Evolutionary conservation across 2,329 filamentous ascomycete species (phyloP).

Genomic region (Cercospora canescens): DNA sequence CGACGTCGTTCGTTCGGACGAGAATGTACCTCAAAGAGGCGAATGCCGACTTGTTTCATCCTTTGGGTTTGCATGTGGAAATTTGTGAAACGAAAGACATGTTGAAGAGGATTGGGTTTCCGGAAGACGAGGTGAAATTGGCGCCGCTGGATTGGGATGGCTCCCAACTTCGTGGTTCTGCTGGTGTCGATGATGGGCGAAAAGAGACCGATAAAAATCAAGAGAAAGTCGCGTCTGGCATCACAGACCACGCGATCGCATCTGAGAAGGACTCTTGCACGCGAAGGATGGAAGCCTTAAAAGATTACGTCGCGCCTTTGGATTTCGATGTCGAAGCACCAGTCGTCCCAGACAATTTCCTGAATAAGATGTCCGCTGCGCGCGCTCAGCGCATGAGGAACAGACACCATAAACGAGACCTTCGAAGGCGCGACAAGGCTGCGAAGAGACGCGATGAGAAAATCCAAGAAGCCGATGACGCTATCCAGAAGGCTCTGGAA

Average conservation of each 20-base stretch:
- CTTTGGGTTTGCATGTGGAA: background rate
- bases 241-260: background rate
- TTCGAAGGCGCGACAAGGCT: constrained; percentile 10
- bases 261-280: constrained; percentile 23
- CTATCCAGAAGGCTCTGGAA: constrained; percentile 17
- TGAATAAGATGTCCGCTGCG: constrained; percentile 19
- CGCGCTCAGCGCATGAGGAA: constrained; percentile 25
- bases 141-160: background rate
- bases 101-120: constrained; percentile 9
- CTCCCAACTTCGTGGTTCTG: too few species aligned
- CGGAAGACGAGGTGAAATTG: background rate
- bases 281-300: constrained; percentile 22
- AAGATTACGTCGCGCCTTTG: constrained; percentile 25
- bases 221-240: background rate
- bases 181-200: too few species aligned
- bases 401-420: constrained; percentile 22
- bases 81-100: constrained; percentile 7
- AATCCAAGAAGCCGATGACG: constrained; percentile 2
- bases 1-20: constrained; percentile 11
- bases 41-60: constrained; percentile 12
- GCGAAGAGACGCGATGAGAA: constrained; percentile 14
- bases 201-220: too few species aligned
- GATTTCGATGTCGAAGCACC: constrained; percentile 23
- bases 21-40: constrained; percentile 11
- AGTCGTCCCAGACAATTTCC: constrained; percentile 15